A percentile compares a stretch with the other conserved stretches of the same genome.
Evolutionary conservation across 2,329 filamentous ascomycete species (phyloP).

Genomic region (Alternaria dauci): DNA sequence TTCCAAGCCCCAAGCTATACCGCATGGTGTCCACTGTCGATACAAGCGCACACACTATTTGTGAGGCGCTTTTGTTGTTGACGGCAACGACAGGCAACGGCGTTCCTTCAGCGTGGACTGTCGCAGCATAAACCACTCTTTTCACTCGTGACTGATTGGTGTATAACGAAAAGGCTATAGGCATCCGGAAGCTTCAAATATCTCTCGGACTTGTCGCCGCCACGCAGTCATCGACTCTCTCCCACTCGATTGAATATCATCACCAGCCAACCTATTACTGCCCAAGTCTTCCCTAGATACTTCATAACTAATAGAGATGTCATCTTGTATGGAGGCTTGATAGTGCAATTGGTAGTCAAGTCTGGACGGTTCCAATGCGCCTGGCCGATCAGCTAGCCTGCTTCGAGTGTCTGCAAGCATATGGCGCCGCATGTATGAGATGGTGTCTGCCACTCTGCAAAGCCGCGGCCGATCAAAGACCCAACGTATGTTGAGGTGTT

Average conservation of each 20-base stretch:
- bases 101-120: not conserved
- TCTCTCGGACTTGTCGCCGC: conserved; percentile 8
- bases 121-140: not conserved
- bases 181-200: conserved; percentile 7
- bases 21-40: not conserved
- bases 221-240: not conserved
- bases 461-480: conserved; percentile 23
- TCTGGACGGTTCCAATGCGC: not conserved
- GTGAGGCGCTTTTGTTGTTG: not conserved
- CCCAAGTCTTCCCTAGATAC: conserved; percentile 2
- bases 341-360: conserved; percentile 14
- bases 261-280: not conserved
- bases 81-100: no score
- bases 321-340: not conserved
- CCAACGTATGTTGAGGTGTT: conserved; percentile 28
- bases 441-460: conserved; percentile 23
- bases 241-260: not conserved
- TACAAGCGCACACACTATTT: not conserved
- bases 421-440: conserved; percentile 19
- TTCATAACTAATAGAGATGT: not conserved
- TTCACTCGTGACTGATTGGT: not conserved
- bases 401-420: conserved; percentile 19
- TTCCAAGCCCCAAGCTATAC: not conserved
- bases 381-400: not conserved
- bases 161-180: not conserved